phyloP scores from a whole-genome alignment of 2,329 filamentous ascomycete genomes.

The Hymenotorrendiella dingleyae region DNA sequence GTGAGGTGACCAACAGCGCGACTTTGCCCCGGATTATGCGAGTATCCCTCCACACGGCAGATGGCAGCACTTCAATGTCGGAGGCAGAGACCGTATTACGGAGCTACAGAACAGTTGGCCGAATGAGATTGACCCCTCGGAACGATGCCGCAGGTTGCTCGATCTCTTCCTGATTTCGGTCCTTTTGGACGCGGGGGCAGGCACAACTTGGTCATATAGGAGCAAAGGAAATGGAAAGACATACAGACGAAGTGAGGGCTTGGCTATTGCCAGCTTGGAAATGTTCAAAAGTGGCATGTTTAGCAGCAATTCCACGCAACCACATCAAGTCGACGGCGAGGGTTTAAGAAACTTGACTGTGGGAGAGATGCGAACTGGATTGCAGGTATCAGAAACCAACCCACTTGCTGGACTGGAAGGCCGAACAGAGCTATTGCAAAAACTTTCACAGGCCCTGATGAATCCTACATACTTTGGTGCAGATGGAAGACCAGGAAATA shows the following conservation, averaged over 20 bases:
- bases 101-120: conserved; percentile 67
- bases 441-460: conserved; percentile 68
- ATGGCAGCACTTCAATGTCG: conserved; percentile 81
- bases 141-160: conserved; percentile 68
- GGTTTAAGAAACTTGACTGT: conserved; percentile 70
- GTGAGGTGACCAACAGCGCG: conserved; percentile 43
- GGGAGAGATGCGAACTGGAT: conserved; percentile 67
- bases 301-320: conserved; percentile 74
- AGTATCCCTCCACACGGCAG: conserved; percentile 80
- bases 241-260: conserved; percentile 80
- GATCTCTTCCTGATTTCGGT: conserved; percentile 79
- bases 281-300: conserved; percentile 95
- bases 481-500: conserved; percentile 82
- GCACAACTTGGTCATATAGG: conserved; percentile 87
- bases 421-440: conserved; percentile 70
- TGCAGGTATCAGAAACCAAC: conserved; percentile 80
- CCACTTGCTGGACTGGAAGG: conserved; percentile 81
- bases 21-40: conserved; percentile 62
- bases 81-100: conserved; percentile 66
- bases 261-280: conserved; percentile 70
- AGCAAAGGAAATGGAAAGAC: conserved; percentile 79
- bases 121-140: conserved; percentile 61
- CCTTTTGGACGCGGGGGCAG: conserved; percentile 80
- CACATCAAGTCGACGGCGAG: conserved; percentile 82
- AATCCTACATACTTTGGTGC: conserved; percentile 80